These are phyloP conservation scores for Aspergillus puulaauensis DNA, from an alignment of 2,329 filamentous ascomycete genomes.

Conservation along the genomic window DNA sequence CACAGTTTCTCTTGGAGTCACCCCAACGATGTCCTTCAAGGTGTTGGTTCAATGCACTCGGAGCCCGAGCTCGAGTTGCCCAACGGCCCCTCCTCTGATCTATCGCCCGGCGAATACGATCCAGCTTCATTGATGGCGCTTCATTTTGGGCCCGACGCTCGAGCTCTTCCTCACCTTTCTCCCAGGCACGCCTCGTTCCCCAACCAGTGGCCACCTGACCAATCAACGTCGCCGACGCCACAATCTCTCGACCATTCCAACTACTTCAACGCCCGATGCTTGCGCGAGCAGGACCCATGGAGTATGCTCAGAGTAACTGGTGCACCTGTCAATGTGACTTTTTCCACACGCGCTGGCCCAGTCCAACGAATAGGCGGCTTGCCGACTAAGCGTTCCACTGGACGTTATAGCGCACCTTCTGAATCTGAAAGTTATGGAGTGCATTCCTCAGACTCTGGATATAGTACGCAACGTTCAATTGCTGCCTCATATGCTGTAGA, in stretches of 20 bases:
- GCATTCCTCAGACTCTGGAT: conserved; percentile 36
- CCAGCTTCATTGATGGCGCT: conserved; percentile 27
- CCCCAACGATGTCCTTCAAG: conserved; percentile 32
- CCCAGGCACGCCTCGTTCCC: conserved; percentile 21
- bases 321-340: conserved; percentile 18
- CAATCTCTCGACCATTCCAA: conserved; percentile 23
- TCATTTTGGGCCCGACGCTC: conserved; percentile 24
- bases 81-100: conserved; percentile 13
- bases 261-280: conserved; percentile 21
- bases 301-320: conserved; percentile 33
- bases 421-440: conserved; percentile 34
- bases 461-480: conserved; percentile 33
- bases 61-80: conserved; percentile 15
- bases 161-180: conserved; percentile 21
- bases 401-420: conserved; percentile 29
- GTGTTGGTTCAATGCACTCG: conserved; percentile 23
- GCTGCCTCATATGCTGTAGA: conserved; percentile 30
- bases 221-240: conserved; percentile 18
- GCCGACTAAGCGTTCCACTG: conserved; percentile 23
- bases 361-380: conserved; percentile 19
- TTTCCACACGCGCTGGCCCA: conserved; percentile 19
- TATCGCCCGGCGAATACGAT: conserved; percentile 17
- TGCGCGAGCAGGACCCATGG: conserved; percentile 32
- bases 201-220: conserved; percentile 19
- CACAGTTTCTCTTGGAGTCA: conserved; percentile 22